phyloP scores from a whole-genome alignment of 1,139 yeast species.

The Candida neerlandica region DNA sequence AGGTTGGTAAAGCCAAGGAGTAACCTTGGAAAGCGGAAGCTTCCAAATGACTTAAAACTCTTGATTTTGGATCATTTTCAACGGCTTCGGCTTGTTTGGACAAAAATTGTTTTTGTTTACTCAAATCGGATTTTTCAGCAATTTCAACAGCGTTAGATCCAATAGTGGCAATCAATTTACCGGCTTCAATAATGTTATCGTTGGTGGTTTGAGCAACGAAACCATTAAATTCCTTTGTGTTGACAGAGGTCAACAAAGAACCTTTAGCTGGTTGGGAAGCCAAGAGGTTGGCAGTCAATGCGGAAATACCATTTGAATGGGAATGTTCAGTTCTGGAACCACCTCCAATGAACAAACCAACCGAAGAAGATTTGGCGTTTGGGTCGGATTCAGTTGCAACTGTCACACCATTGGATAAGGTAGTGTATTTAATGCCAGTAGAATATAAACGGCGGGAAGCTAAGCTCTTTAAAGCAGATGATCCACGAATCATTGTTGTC shows the following conservation, averaged over 20 bases:
- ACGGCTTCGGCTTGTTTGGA: constrained; percentile 42
- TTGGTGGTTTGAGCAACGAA: constrained; percentile 53
- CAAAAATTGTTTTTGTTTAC: constrained; percentile 37
- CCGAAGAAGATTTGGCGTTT: constrained; percentile 55
- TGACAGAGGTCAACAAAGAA: constrained; percentile 45
- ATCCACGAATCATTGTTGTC: constrained; percentile 42
- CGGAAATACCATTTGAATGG: constrained; percentile 77
- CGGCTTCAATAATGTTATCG: constrained; percentile 47
- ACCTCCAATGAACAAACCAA: constrained; percentile 72
- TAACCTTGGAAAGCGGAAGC: constrained; percentile 86
- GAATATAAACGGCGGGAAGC: constrained; percentile 58
- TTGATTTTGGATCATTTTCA: constrained; percentile 49
- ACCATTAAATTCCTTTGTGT: constrained; percentile 57
- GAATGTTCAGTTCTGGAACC: constrained; percentile 81
- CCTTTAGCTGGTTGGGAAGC: constrained; percentile 43
- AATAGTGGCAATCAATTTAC: constrained; percentile 37
- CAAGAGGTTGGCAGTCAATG: constrained; percentile 59
- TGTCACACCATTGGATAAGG: constrained; percentile 70
- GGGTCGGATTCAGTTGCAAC: constrained; percentile 70
- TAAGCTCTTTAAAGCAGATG: constrained; percentile 32
- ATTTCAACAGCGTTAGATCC: constrained; percentile 37
- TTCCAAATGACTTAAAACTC: constrained; percentile 71
- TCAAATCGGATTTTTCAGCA: constrained; percentile 37
- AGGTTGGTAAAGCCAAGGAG: constrained; percentile 71
- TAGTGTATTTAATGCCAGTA: constrained; percentile 69